Percentiles rank a stretch among this genome's conserved stretches.
Conservation (phyloP, 257 asterid genomes). For the Plantago major region DNA sequence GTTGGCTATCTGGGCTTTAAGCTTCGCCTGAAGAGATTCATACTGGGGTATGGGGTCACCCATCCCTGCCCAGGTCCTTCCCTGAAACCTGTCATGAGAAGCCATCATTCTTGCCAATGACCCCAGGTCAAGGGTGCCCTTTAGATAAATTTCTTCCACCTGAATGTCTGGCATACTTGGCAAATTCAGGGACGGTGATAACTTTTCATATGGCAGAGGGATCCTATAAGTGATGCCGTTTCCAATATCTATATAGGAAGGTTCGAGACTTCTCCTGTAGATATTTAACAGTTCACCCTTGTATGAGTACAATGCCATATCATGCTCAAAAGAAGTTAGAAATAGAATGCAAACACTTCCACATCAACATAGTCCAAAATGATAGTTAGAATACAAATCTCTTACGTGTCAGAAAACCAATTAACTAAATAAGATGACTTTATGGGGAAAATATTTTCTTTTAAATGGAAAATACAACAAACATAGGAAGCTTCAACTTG, state of each 20-base stretch:
- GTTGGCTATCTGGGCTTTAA: conserved; percentile 52
- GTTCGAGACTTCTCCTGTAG: conserved; percentile 77
- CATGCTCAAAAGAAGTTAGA: conserved; percentile 16
- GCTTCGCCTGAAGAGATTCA: conserved; percentile 85
- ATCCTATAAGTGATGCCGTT: conserved; percentile 87
- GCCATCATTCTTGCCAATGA: conserved; percentile 95
- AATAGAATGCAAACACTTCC: conserved; percentile 8
- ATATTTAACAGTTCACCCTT: conserved; percentile 16
- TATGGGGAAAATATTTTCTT: too few relatives aligned
- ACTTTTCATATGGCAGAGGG: conserved; percentile 84
- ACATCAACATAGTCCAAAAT: not conserved
- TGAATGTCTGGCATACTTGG: conserved; percentile 74
- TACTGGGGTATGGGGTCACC: conserved; percentile 67
- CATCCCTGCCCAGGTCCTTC: conserved; percentile 59
- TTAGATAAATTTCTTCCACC: conserved; percentile 86
- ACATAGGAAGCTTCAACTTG: not conserved
- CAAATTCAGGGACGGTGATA: conserved; percentile 61
- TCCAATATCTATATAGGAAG: conserved; percentile 85
- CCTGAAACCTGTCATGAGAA: conserved; percentile 57
- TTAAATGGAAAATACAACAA: too few relatives aligned
- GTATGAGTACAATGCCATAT: conserved; percentile 13
- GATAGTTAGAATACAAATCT: not conserved
- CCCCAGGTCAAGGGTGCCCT: conserved; percentile 97
- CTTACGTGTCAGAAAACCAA: too few relatives aligned
- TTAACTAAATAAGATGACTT: too few relatives aligned